Conservation (phyloP, 306 rosid species). For the Hippophae gyantsensis region DNA sequence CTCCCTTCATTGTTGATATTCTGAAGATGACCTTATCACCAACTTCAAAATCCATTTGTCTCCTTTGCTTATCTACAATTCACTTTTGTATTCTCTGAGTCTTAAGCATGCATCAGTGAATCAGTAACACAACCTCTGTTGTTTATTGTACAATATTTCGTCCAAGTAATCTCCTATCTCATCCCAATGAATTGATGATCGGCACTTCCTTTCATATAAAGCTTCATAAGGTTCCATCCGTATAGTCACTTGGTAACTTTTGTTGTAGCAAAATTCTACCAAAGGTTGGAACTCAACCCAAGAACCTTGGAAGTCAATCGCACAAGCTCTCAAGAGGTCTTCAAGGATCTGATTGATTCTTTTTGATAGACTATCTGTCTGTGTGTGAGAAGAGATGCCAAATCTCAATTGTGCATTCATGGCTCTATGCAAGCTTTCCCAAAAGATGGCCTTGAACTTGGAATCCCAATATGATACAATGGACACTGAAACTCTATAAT, state of each 20-base stretch:
- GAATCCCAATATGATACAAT: no score
- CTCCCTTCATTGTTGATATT: not conserved
- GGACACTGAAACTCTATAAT: no score
- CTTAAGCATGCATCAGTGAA: no score
- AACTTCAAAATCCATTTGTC: no score
- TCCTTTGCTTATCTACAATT: no score
- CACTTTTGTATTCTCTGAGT: no score
- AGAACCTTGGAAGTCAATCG: not conserved
- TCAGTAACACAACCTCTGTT: no score
- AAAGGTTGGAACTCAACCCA: not conserved
- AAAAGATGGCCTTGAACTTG: not conserved
- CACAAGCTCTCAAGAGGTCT: not conserved
- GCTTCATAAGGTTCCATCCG: not conserved
- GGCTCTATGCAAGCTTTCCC: not conserved
- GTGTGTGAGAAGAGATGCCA: not conserved
- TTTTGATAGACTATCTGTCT: not conserved
- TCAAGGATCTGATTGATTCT: not conserved
- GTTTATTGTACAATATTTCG: not conserved
- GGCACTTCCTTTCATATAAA: not conserved
- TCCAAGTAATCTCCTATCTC: not conserved
- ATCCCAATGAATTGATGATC: not conserved
- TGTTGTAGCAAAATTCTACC: not conserved
- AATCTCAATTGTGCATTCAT: not conserved
- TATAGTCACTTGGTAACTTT: not conserved
- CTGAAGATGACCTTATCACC: no score